phyloP scores from a whole-genome alignment of 352 stramenopile species.

The Globisporangium mamillatum region DNA sequence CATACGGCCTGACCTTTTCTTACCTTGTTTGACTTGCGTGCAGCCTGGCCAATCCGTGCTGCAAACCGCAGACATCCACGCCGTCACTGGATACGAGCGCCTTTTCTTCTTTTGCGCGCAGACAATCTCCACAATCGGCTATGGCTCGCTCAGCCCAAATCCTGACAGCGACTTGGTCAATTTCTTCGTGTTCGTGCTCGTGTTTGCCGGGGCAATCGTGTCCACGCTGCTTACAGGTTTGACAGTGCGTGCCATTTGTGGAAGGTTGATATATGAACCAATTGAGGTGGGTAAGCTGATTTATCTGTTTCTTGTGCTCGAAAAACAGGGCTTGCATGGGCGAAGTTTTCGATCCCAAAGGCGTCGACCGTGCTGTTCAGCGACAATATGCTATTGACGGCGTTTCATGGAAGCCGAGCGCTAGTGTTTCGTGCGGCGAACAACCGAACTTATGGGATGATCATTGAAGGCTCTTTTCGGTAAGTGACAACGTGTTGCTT shows the following conservation, averaged over 20 bases:
- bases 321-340: conserved; percentile 44
- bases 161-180: conserved; percentile 47
- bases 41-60: conserved; percentile 17
- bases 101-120: conserved; percentile 64
- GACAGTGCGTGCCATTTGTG: neutral
- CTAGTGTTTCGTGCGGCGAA: conserved; percentile 64
- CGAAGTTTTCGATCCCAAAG: conserved; percentile 65
- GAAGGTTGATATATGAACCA: neutral
- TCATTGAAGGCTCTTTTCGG: conserved; percentile 61
- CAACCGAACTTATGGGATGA: conserved; percentile 44
- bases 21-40: neutral
- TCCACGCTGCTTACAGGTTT: conserved; percentile 48
- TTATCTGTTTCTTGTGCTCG: neutral
- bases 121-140: conserved; percentile 61
- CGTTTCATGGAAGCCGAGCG: conserved; percentile 46
- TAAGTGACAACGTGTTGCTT: conserved; percentile 16
- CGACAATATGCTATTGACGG: conserved; percentile 43
- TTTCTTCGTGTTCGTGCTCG: conserved; percentile 58
- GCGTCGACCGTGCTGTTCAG: conserved; percentile 49
- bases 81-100: conserved; percentile 24
- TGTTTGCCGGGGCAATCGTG: conserved; percentile 37
- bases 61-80: conserved; percentile 12
- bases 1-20: neutral
- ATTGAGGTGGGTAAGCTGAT: neutral
- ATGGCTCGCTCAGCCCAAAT: conserved; percentile 41